These are phyloP conservation scores for Daedaleopsis sinensis DNA, from an alignment of 768 basidiomycete genomes.

Conservation along the genomic window DNA sequence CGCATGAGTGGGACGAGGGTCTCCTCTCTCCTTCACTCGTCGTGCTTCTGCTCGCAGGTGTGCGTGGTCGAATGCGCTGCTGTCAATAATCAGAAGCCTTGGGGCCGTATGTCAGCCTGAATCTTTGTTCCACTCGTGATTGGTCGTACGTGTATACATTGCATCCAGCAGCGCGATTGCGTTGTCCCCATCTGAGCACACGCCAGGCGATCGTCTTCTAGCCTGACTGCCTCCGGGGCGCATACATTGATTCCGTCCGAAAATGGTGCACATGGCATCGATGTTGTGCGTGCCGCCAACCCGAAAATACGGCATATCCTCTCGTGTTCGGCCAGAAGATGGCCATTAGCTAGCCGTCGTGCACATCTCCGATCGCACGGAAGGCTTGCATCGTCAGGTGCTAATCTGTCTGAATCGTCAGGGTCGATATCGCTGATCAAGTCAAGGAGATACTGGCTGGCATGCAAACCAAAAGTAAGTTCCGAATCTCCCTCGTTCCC, in stretches of 20 bases:
- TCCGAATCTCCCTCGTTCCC: neutral
- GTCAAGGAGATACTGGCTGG: slow-evolving; percentile 77
- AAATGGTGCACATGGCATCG: no score
- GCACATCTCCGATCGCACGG: neutral
- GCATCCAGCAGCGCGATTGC: no score
- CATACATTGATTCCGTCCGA: neutral
- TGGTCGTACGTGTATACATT: no score
- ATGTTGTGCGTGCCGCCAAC: neutral
- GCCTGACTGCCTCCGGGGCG: neutral
- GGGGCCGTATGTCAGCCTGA: no score
- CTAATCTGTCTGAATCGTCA: slow-evolving; percentile 33
- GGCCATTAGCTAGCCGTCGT: neutral
- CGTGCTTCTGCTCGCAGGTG: no score
- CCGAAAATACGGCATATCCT: neutral
- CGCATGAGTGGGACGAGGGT: neutral
- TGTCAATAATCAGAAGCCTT: no score
- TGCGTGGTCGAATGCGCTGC: no score
- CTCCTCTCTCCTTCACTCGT: neutral
- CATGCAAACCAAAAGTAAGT: slow-evolving; percentile 79
- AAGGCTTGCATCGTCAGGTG: neutral
- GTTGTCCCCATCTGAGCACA: no score
- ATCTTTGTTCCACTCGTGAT: no score
- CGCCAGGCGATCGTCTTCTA: no score
- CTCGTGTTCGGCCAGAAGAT: neutral
- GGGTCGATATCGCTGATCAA: slow-evolving; percentile 93